phyloP scores from a whole-genome alignment of 2,329 filamentous ascomycete species.

The Cercospora zeae-maydis region DNA sequence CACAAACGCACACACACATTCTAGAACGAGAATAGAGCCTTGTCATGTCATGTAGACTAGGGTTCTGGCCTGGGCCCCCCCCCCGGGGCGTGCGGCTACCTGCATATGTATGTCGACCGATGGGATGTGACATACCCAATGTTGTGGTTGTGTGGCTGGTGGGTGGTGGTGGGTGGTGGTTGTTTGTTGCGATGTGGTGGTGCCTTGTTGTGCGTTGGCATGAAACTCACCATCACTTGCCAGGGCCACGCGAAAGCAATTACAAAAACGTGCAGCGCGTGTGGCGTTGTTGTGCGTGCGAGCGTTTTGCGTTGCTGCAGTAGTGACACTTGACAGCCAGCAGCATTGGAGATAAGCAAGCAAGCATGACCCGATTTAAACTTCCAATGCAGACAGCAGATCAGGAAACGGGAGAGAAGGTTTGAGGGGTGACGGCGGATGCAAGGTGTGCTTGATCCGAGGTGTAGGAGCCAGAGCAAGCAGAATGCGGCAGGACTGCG shows the following conservation, averaged over 20 bases:
- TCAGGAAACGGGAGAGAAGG: too few relatives aligned
- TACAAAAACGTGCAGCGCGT: not conserved
- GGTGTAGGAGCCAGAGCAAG: not conserved
- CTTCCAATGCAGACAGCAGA: not conserved
- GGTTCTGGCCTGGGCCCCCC: not conserved
- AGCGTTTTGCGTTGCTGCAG: not conserved
- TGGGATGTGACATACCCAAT: too few relatives aligned
- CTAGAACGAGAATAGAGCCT: not conserved
- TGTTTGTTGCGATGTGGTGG: too few relatives aligned
- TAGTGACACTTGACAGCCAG: not conserved
- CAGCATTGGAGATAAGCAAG: not conserved
- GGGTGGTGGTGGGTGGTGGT: too few relatives aligned
- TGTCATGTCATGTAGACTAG: not conserved
- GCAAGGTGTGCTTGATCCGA: not conserved
- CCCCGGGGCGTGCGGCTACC: not conserved
- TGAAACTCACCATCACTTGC: not conserved
- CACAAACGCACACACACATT: not conserved
- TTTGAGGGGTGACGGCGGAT: not conserved
- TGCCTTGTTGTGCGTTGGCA: not conserved
- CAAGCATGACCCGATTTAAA: not conserved
- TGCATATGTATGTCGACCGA: not conserved
- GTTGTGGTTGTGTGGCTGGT: too few relatives aligned
- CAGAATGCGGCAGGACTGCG: not conserved
- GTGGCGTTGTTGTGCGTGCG: not conserved
- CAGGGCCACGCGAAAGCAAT: not conserved